Evolutionary conservation across 2,329 filamentous ascomycete species (phyloP).

Genomic region (Monilinia fructigena): DNA sequence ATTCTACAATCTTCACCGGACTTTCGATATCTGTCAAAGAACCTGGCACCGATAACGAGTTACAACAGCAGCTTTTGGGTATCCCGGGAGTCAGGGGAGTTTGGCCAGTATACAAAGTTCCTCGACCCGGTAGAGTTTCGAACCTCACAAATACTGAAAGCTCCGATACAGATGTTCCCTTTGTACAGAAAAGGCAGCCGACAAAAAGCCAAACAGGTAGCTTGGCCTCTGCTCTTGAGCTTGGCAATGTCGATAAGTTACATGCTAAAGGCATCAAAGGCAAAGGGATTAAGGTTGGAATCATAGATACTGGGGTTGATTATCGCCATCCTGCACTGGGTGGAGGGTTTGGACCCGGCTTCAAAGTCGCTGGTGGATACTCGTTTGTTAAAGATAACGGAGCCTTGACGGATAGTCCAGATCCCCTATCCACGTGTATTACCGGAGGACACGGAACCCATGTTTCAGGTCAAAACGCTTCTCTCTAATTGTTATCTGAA

Average conservation of each 20-base stretch:
- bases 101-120: conserved; percentile 18
- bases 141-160: not conserved
- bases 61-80: conserved; percentile 9
- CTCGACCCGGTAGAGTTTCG: not conserved
- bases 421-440: conserved; percentile 30
- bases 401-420: conserved; percentile 15
- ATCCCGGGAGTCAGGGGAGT: conserved; percentile 13
- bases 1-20: conserved; percentile 13
- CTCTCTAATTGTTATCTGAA: not conserved
- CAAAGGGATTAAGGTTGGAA: conserved; percentile 46
- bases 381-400: conserved; percentile 55
- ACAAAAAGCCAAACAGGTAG: not conserved
- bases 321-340: conserved; percentile 63
- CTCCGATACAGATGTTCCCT: not conserved
- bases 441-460: conserved; percentile 34
- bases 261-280: conserved; percentile 47
- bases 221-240: conserved; percentile 23
- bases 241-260: conserved; percentile 42
- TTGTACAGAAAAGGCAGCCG: conserved; percentile 12
- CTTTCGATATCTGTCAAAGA: conserved; percentile 17
- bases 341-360: conserved; percentile 60
- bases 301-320: conserved; percentile 49
- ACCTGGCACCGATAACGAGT: not conserved
- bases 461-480: conserved; percentile 26
- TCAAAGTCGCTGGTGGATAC: conserved; percentile 56